Percentiles rank a stretch among this genome's conserved stretches.
These are phyloP conservation scores for Erucastrum elatum DNA, from an alignment of 345 rosid genomes.

Conservation along the genomic window DNA sequence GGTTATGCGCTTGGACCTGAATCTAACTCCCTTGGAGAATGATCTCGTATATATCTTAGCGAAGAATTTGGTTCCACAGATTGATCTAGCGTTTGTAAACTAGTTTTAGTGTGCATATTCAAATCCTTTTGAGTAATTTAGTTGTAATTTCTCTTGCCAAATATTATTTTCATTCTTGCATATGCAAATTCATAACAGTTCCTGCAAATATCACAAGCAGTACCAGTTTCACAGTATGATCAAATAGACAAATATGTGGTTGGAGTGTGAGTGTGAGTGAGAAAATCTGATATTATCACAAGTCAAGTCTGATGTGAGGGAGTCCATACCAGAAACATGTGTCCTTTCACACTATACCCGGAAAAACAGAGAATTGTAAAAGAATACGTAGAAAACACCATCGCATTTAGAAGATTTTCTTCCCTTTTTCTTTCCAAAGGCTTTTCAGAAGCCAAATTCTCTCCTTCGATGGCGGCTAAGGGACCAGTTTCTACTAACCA, in stretches of 20 bases:
- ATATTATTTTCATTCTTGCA: constrained; percentile 16
- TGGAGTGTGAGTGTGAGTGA: not conserved
- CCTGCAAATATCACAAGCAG: not conserved
- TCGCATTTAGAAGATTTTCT: constrained; percentile 11
- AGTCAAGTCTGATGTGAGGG: constrained; percentile 26
- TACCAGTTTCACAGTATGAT: not conserved
- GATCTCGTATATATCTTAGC: constrained; percentile 36
- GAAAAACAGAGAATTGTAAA: constrained; percentile 5
- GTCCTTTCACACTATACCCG: constrained; percentile 18
- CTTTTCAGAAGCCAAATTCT: constrained; percentile 13
- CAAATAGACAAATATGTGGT: not conserved
- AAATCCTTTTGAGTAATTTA: not conserved
- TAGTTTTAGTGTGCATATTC: not conserved
- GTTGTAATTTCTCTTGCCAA: not conserved
- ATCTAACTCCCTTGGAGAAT: constrained; percentile 73
- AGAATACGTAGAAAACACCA: constrained; percentile 21
- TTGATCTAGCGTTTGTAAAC: constrained; percentile 40
- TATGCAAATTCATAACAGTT: not conserved
- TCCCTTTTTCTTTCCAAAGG: constrained; percentile 3
- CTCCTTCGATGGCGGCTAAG: constrained; percentile 3
- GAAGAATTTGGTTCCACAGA: constrained; percentile 50
- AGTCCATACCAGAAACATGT: constrained; percentile 20
- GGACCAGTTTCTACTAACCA: constrained; percentile 44
- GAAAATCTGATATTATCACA: constrained; percentile 20
- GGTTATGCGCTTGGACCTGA: constrained; percentile 50